Base-by-base conservation (phyloP, 345 rosid species). In the Anacardium occidentale region DNA sequence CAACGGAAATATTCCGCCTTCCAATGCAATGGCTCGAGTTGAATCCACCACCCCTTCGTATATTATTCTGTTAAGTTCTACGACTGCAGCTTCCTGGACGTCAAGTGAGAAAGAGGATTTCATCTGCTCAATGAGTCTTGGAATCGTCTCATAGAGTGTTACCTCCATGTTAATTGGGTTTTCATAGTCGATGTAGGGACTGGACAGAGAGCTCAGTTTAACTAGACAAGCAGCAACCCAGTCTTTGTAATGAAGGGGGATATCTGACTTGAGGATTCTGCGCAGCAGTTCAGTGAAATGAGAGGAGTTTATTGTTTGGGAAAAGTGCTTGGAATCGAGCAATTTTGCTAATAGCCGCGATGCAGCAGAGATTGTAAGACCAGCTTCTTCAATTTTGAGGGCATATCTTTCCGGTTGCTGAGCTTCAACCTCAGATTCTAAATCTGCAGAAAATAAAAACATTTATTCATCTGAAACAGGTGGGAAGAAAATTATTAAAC, bases 201-300 rank as follows among this genome's bases (percentile, higher is more conserved):
- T 81, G 4, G 81, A 79, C 50, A 70, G 72, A 51, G 86, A 75
- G 69, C 79, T 75, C 73, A 94, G 79, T 72, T 94, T 90, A 62
- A 90, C 85, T 3, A 94, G 88, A 80, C 91, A 87, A 68, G 93
- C 86, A 0, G 96, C 93, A 25, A 91, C 91, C 90, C 89, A 87
- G 59, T 94, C 93, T 80, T 94, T 90, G 78, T 82, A 62, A 61
- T 79, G 80, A 53, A 89, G 77, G 53, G 90, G 89, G 62, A 84
- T 77, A 24, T 75, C 62, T 0, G 94, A 87, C 74, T 84, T 87
- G 24, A 89, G 78, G 73, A 78, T 83, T 62, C 78, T 51, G 18
- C 90, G 83, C 7, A 89, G 88, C 73, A 75, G 26, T 65, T 66
- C 52, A 7, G 77, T 80, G 74, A 86, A 82, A 70, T 56, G 82